Conservation (phyloP, 495 filamentous ascomycete genomes). For the Penicillium canescens region DNA sequence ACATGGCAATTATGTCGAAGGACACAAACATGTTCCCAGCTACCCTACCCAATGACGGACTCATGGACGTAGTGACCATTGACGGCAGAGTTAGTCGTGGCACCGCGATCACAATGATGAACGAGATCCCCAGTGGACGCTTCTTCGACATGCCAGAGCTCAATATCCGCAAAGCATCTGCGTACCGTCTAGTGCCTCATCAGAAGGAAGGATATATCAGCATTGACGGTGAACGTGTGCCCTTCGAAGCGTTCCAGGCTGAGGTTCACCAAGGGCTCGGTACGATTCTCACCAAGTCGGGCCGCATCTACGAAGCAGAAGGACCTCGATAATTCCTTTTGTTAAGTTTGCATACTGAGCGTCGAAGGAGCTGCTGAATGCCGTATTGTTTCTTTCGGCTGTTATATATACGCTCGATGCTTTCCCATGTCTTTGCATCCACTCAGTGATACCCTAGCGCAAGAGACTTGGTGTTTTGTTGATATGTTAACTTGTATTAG, state of each 20-base stretch:
- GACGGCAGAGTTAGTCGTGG: conserved; percentile 69
- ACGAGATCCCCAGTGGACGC: conserved; percentile 64
- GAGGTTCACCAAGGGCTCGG: conserved; percentile 85
- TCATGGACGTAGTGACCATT: conserved; percentile 81
- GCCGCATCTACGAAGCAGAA: conserved; percentile 70
- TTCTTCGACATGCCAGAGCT: conserved; percentile 82
- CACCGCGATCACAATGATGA: conserved; percentile 64
- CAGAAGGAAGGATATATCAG: conserved; percentile 78
- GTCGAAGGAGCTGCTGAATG: background rate
- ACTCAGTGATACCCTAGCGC: conserved; percentile 39
- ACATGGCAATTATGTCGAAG: conserved; percentile 90
- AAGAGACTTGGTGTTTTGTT: conserved; percentile 18
- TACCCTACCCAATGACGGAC: conserved; percentile 79
- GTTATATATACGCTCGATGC: conserved; percentile 8
- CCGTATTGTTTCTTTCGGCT: conserved; percentile 4
- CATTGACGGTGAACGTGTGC: conserved; percentile 86
- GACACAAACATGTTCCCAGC: conserved; percentile 87
- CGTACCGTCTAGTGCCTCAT: conserved; percentile 80
- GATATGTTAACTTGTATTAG: background rate
- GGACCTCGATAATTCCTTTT: conserved; percentile 39
- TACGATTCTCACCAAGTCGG: conserved; percentile 74
- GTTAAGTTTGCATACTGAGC: background rate
- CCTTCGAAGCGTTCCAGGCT: conserved; percentile 85
- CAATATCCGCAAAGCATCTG: conserved; percentile 75
- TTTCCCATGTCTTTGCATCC: conserved; percentile 17